Base-by-base conservation (phyloP, 257 asterid genomes). In the Rehmannia glutinosa region DNA sequence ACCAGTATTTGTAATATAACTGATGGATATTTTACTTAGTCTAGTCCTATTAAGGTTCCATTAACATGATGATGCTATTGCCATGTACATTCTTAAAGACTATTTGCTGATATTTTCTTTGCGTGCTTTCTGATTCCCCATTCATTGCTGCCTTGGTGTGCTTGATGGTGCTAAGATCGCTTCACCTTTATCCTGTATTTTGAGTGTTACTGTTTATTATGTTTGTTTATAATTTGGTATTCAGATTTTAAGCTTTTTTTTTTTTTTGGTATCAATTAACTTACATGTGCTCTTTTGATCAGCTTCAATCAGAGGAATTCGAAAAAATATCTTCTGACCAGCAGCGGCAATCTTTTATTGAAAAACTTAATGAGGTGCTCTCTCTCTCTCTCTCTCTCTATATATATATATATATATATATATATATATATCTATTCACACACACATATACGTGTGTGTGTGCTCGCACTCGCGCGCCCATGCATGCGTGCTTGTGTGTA, bases 271-370 rank as follows among this genome's bases (percentile, higher is more conserved):
- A 23, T 16, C 56, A 45, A 27, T 71, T 12, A 35, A 12, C 66
- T 70, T 38, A 56, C 63, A 33, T 28, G 23, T 51, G 41, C 46
- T 56, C 50, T 30, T 52, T 71, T 72, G 58, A 35, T 63, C 78
- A 92, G 98, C 92, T 92, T 68, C 88, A 86, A 58, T 86, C 96
- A 21, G 96, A 84, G 75, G 98, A 87, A 69, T 75, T 87, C 38
- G 92, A 71, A 68, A 86, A 84, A 70, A 66, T 92, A 63, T 84
- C 97, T 30, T 69, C 96, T 23, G 87, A 80, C 32, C 76, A 90
- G 75, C 91, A 89, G 73, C 90, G 97, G 35, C 80, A 87, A 78
- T 80, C 93, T 73, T 90, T 87, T 69, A 36, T 84, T 21, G 91
- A 84, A 78, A 89, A 87, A 74, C 98, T 92, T 75, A 88, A 79